Conservation (phyloP, 257 asterid species). For the Pogostemon cablin region DNA sequence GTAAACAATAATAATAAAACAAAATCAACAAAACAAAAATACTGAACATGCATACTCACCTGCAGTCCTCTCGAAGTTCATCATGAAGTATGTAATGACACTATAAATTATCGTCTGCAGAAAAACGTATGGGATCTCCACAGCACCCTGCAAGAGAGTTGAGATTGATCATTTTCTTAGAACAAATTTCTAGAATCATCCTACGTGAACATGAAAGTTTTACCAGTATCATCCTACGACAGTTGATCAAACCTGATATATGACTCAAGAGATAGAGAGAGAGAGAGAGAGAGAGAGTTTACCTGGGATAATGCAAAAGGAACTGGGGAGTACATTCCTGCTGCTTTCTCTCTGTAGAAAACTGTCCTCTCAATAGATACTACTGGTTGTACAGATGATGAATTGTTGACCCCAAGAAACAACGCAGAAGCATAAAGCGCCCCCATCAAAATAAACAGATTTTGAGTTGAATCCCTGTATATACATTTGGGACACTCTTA, state of each 20-base stretch:
- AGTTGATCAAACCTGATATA: conserved; percentile 5
- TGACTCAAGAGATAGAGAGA: too few species aligned
- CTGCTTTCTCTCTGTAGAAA: conserved; percentile 90
- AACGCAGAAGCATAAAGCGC: conserved; percentile 71
- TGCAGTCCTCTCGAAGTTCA: conserved; percentile 73
- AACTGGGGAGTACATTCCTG: conserved; percentile 81
- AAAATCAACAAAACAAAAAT: conserved; percentile 1
- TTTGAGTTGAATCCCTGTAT: conserved; percentile 73
- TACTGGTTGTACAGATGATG: conserved; percentile 88
- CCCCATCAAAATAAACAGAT: conserved; percentile 73
- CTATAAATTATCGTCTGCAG: conserved; percentile 70
- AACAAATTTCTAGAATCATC: background rate
- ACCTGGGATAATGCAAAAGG: conserved; percentile 93
- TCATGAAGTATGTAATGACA: conserved; percentile 81
- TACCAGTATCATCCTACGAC: background rate
- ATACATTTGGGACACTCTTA: conserved; percentile 28
- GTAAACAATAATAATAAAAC: background rate
- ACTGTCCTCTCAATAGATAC: conserved; percentile 83
- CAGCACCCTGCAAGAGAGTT: conserved; percentile 59
- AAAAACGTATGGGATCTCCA: conserved; percentile 79
- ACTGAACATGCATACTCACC: conserved; percentile 39
- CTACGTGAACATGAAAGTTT: background rate
- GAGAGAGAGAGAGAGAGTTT: conserved; percentile 7
- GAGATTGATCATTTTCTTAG: conserved; percentile 2
- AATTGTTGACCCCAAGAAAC: conserved; percentile 85